A percentile compares a stretch with the other conserved stretches of the same genome.
Evolutionary conservation across 805 yeast genomes (phyloP).

Genomic region (Metschnikowia gruessii): DNA sequence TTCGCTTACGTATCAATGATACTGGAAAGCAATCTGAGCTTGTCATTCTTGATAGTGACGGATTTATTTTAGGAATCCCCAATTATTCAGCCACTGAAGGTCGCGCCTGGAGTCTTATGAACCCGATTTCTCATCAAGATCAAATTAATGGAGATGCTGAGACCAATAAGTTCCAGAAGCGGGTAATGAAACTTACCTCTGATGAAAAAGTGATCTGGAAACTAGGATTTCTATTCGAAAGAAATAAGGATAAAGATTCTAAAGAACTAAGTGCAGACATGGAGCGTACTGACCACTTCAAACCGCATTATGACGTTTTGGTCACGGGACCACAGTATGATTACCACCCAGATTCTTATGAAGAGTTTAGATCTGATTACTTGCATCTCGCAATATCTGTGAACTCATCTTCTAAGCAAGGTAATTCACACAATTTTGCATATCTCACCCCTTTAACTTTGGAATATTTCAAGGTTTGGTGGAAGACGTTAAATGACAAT

Average conservation of each 20-base stretch:
- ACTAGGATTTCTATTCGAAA: constrained; percentile 70
- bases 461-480: constrained; percentile 41
- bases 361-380: constrained; percentile 76
- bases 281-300: constrained; percentile 46
- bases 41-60: constrained; percentile 51
- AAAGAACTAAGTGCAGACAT: constrained; percentile 35
- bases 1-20: constrained; percentile 49
- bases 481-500: constrained; percentile 35
- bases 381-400: constrained; percentile 54
- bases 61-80: constrained; percentile 58
- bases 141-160: constrained; percentile 24
- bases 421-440: constrained; percentile 33
- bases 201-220: constrained; percentile 74
- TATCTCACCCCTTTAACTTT: constrained; percentile 40
- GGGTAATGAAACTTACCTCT: constrained; percentile 52
- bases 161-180: constrained; percentile 35
- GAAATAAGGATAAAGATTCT: constrained; percentile 40
- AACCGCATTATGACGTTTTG: constrained; percentile 61
- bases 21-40: constrained; percentile 48
- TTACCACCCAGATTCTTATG: constrained; percentile 71
- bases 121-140: constrained; percentile 19
- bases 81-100: constrained; percentile 38
- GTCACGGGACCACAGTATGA: constrained; percentile 58
- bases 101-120: constrained; percentile 38
- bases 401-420: constrained; percentile 29